A percentile compares a stretch with the other conserved stretches of the same genome.
These are phyloP conservation scores for Pelargonium fulgidum DNA, from an alignment of 441 rosid species.

Conservation along the genomic window DNA sequence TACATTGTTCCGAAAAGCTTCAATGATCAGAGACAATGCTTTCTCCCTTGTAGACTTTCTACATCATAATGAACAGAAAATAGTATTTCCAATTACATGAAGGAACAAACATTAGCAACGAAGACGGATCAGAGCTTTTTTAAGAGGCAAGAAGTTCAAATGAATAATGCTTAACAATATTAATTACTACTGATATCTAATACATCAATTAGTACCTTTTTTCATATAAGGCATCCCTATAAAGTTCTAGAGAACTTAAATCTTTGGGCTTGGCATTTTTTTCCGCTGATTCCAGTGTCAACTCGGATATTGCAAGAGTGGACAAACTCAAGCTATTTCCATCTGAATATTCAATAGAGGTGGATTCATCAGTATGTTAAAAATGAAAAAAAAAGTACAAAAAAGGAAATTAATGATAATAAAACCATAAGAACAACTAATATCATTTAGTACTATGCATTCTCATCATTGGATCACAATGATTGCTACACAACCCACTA, in stretches of 20 bases:
- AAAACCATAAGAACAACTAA: not conserved
- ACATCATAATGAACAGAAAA: not conserved
- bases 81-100: not conserved
- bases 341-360: not conserved
- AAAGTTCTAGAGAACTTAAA: not conserved
- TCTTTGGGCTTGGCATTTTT: not conserved
- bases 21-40: not conserved
- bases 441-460: not conserved
- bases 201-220: not conserved
- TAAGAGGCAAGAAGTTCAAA: not conserved
- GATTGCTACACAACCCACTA: not conserved
- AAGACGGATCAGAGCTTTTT: not conserved
- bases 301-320: not conserved
- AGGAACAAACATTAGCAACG: not conserved
- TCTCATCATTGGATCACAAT: not conserved
- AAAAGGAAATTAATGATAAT: no score
- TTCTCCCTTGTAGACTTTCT: not conserved
- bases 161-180: not conserved
- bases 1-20: not conserved
- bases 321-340: not conserved
- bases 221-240: not conserved
- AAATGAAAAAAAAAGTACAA: not conserved
- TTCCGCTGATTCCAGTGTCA: not conserved
- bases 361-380: not conserved
- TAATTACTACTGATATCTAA: not conserved